Percentiles rank a stretch among this genome's conserved stretches.
Evolutionary conservation across 371 early-diverging fungal genomes (phyloP).

Genomic region (Dichotomocladium elegans): DNA sequence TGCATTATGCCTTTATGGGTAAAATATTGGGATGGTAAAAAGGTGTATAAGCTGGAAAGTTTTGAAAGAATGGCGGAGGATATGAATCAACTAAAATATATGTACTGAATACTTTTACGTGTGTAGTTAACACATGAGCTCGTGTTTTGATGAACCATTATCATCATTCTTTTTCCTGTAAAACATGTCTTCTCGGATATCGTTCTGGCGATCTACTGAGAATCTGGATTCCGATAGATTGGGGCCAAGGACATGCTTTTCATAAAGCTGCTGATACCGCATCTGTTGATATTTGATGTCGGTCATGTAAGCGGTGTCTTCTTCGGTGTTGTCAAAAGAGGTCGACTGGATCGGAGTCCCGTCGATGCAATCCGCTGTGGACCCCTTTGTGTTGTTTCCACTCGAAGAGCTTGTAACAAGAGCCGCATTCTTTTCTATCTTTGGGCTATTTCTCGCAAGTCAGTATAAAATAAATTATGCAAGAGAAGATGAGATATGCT

Average conservation of each 20-base stretch:
- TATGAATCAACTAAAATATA: neutral
- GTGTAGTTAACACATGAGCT: slow-evolving; percentile 1
- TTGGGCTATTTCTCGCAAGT: slow-evolving; percentile 5
- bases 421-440: slow-evolving; percentile 10
- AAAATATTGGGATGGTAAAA: too few species aligned
- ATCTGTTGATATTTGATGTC: slow-evolving; percentile 19
- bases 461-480: too few species aligned
- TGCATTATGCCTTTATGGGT: too few species aligned
- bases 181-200: neutral
- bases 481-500: too few species aligned
- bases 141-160: slow-evolving; percentile 2
- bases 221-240: neutral
- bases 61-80: too few species aligned
- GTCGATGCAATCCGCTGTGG: too few species aligned
- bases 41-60: too few species aligned
- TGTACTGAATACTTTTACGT: neutral
- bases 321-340: neutral
- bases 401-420: slow-evolving; percentile 2
- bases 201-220: neutral
- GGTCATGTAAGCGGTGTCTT: slow-evolving; percentile 1
- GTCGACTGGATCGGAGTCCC: too few species aligned
- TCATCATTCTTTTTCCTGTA: neutral
- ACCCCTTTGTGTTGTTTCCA: neutral
- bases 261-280: slow-evolving; percentile 10
- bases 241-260: slow-evolving; percentile 7